phyloP scores from a whole-genome alignment of 495 filamentous ascomycete genomes.

The Podospora pseudocomata region DNA sequence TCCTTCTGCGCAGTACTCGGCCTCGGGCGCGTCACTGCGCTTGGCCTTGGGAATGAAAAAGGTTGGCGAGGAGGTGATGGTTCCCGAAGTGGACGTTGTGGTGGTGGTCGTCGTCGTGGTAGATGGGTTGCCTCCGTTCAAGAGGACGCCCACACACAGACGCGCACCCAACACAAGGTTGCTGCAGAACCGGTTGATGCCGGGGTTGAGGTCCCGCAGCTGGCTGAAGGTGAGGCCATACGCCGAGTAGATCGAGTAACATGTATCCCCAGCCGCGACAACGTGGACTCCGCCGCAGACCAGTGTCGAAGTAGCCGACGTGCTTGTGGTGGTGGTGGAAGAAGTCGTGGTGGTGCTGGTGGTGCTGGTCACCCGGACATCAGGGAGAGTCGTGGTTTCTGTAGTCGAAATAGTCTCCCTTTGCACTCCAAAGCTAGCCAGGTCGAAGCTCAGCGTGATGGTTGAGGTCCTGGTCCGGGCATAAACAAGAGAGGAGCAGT shows the following conservation, averaged over 20 bases:
- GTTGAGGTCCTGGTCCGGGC: not conserved
- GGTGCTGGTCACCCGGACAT: not conserved
- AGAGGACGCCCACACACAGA: not conserved
- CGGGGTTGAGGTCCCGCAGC: not conserved
- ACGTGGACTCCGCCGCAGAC: not conserved
- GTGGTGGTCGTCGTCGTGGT: conserved; percentile 2
- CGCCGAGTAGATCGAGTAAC: not conserved
- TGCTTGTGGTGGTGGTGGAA: not conserved
- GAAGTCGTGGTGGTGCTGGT: not conserved
- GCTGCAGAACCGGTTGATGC: not conserved
- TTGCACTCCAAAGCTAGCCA: not conserved
- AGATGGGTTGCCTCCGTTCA: not conserved
- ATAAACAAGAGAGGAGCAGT: not conserved
- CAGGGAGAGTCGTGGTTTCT: not conserved
- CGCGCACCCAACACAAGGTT: not conserved
- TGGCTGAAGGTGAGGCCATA: conserved; percentile 1
- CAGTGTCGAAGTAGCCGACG: not conserved
- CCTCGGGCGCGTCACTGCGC: not conserved
- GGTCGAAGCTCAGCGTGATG: not conserved
- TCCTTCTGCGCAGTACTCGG: not conserved
- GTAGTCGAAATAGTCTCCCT: not conserved
- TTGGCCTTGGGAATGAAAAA: not conserved
- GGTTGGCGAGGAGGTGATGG: not conserved
- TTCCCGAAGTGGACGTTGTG: not conserved
- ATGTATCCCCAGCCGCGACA: not conserved